Evolutionary conservation across 2,329 filamentous ascomycete species (phyloP).

Genomic region (Alternaria sp.): DNA sequence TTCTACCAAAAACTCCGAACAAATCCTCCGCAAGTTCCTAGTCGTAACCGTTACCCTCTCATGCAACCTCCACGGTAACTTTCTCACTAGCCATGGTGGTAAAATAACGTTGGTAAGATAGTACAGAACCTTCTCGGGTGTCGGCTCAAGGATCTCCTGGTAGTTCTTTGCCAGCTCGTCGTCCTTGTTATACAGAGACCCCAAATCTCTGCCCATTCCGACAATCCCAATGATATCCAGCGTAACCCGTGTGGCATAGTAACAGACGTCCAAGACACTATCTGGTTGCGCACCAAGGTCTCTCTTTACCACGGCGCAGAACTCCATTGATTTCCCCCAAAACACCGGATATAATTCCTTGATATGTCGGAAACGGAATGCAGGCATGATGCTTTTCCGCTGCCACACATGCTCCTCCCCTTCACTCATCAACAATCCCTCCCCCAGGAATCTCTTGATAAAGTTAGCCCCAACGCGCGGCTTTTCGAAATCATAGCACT

Average conservation of each 20-base stretch:
- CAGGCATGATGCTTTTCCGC: slow-evolving; percentile 80
- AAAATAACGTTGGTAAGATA: slow-evolving; percentile 53
- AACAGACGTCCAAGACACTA: slow-evolving; percentile 53
- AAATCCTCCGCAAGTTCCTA: slow-evolving; percentile 52
- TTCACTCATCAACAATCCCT: slow-evolving; percentile 62
- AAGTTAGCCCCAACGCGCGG: slow-evolving; percentile 56
- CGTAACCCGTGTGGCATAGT: slow-evolving; percentile 56
- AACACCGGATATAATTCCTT: slow-evolving; percentile 87
- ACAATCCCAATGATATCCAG: slow-evolving; percentile 59
- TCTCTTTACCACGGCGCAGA: slow-evolving; percentile 68
- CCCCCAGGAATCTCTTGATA: slow-evolving; percentile 59
- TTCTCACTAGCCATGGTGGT: slow-evolving; percentile 49
- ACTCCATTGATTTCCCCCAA: slow-evolving; percentile 78
- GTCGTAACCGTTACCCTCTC: slow-evolving; percentile 51
- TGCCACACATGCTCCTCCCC: slow-evolving; percentile 61
- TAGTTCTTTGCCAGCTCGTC: slow-evolving; percentile 55
- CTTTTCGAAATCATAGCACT: slow-evolving; percentile 63
- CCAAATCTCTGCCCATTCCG: slow-evolving; percentile 56
- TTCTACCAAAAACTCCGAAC: slow-evolving; percentile 58
- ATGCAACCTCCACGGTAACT: slow-evolving; percentile 60
- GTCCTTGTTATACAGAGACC: slow-evolving; percentile 52
- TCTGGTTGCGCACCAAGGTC: slow-evolving; percentile 56
- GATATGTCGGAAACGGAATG: slow-evolving; percentile 85
- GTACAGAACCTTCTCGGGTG: slow-evolving; percentile 58
- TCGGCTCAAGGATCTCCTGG: slow-evolving; percentile 58